These are phyloP conservation scores for Babesia ovata DNA, from an alignment of 169 alveolate species.

Conservation along the genomic window DNA sequence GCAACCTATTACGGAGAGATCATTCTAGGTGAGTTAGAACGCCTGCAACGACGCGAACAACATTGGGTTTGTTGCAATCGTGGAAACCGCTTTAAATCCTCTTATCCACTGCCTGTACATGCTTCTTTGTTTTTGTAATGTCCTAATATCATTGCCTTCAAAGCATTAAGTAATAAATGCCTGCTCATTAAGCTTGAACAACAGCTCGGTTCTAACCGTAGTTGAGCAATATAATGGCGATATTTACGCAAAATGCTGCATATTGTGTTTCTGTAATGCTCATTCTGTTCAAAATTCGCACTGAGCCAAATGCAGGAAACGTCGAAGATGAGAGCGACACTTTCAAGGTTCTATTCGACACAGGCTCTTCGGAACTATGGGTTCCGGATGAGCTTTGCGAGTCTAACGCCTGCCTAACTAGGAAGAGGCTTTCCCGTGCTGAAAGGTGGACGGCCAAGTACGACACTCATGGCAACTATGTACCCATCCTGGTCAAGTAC, in stretches of 20 bases:
- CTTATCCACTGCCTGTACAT: no score
- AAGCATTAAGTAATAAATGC: no score
- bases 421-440: conserved; percentile 32
- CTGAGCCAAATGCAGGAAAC: conserved; percentile 7
- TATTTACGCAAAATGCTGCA: no score
- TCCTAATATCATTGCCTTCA: no score
- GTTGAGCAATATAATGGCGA: no score
- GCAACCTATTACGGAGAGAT: conserved; percentile 64
- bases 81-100: no score
- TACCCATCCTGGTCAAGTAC: conserved; percentile 52
- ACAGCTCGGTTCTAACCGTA: no score
- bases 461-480: conserved; percentile 53
- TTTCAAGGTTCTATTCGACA: conserved; percentile 77
- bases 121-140: no score
- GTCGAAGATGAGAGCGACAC: conserved; percentile 51
- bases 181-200: no score
- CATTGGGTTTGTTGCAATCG: no score
- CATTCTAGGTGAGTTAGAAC: conserved; percentile 28
- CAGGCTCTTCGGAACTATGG: conserved; percentile 82
- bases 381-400: conserved; percentile 69
- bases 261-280: no score
- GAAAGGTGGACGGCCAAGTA: conserved; percentile 43
- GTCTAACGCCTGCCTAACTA: conserved; percentile 48
- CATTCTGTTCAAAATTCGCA: background rate
- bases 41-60: no score